phyloP scores from a whole-genome alignment of 2,329 filamentous ascomycete species.

The Dichotomopilus funicola region DNA sequence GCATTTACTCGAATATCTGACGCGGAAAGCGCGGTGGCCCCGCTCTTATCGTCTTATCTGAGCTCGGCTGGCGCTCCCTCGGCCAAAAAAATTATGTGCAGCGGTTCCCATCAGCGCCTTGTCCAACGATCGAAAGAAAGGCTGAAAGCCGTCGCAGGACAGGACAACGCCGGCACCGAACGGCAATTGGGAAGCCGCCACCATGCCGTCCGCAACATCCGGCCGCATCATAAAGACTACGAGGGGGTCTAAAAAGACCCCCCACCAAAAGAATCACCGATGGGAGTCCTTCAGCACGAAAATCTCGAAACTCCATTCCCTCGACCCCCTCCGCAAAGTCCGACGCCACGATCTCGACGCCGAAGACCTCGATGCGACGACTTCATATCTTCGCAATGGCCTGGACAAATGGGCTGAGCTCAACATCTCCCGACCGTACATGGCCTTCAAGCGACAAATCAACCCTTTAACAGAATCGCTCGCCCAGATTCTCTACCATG shows the following conservation, averaged over 20 bases:
- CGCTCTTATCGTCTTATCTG: constrained; percentile 24
- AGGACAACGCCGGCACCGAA: constrained; percentile 1
- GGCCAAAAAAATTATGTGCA: constrained; percentile 24
- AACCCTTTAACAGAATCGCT: constrained; percentile 79
- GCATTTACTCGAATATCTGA: neutral
- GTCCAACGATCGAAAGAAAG: no score
- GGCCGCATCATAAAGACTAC: constrained; percentile 63
- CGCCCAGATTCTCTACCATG: constrained; percentile 84
- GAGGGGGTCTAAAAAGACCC: constrained; percentile 64
- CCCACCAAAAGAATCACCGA: constrained; percentile 74
- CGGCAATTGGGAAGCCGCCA: constrained; percentile 29
- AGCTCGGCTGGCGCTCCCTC: constrained; percentile 14
- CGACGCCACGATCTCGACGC: constrained; percentile 77
- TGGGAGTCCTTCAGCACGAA: constrained; percentile 90
- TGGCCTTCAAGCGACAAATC: constrained; percentile 67
- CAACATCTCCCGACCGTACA: constrained; percentile 79
- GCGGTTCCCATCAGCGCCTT: neutral
- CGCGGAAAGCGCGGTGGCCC: neutral
- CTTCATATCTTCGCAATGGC: constrained; percentile 81
- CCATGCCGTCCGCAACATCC: constrained; percentile 56
- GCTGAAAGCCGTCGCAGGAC: constrained; percentile 6
- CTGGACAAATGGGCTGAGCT: constrained; percentile 86
- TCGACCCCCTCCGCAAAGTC: constrained; percentile 87
- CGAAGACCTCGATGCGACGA: constrained; percentile 65
- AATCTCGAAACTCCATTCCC: constrained; percentile 77